These are phyloP conservation scores for Eimeria maxima DNA, from an alignment of 169 alveolate species.

Conservation along the genomic window DNA sequence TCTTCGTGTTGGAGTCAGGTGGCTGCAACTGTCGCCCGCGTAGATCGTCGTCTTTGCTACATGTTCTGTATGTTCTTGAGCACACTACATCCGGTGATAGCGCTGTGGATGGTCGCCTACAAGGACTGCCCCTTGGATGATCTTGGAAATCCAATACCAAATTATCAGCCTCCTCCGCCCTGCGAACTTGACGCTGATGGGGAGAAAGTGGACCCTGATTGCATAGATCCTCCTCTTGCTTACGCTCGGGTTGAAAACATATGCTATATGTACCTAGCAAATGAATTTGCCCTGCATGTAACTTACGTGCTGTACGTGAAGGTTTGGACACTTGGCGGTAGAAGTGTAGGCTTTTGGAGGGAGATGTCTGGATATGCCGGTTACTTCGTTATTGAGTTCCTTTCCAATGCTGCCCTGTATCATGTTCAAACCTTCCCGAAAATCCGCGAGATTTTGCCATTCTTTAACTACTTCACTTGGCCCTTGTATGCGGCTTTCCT, in stretches of 20 bases:
- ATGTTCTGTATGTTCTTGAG: conserved; percentile 41
- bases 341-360: conserved; percentile 55
- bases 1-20: not conserved
- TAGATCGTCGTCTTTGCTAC: conserved; percentile 56
- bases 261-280: conserved; percentile 55
- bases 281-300: conserved; percentile 67
- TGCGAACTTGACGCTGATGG: conserved; percentile 45
- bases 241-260: conserved; percentile 68
- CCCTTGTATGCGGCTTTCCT: conserved; percentile 67
- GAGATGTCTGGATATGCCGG: conserved; percentile 54
- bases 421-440: conserved; percentile 75
- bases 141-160: conserved; percentile 34
- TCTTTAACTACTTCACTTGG: conserved; percentile 1
- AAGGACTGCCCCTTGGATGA: conserved; percentile 66
- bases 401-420: conserved; percentile 56
- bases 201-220: conserved; percentile 43
- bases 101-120: conserved; percentile 40
- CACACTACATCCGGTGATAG: conserved; percentile 14
- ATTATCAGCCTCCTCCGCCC: conserved; percentile 42
- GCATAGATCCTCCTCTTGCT: conserved; percentile 70
- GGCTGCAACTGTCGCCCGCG: not conserved
- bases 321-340: conserved; percentile 78
- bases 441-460: conserved; percentile 58
- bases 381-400: conserved; percentile 47
- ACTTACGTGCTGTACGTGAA: conserved; percentile 74